Base-by-base conservation (phyloP, 2,329 filamentous ascomycete genomes). In the Graphilbum ipis-grandicollis region DNA sequence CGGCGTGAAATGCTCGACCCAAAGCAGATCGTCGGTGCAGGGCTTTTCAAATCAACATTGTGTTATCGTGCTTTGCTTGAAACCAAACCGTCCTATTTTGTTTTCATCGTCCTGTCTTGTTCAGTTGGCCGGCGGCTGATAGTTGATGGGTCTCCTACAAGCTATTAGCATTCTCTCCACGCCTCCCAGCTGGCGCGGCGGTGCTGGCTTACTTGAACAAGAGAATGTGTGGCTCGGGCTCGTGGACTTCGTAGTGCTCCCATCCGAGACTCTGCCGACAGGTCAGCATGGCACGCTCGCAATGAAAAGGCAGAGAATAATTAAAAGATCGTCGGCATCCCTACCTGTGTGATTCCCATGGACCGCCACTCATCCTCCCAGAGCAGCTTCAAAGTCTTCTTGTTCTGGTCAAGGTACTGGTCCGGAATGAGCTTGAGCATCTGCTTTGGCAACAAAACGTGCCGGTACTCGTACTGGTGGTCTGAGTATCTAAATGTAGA, bases 281-380 rank as follows among this genome's bases (percentile, higher is more conserved):
- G n/a, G 35, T 31, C 25, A 30, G 29, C n/a, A 18, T 23, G 12
- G 14, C 17, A 9, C 10, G 14, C 23, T 29, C 28, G 14, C 28
- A n/a, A 29, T 9, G 9, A 25, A 14, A 13, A 26, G 19, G 9
- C 5, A 23, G 22, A 19, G n/a, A 19, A 29, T 10, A 10, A 9
- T 6, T 7, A 29, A n/a, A 29, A 29, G 19, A 25, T n/a, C n/a
- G n/a, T n/a, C n/a, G 12, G 14, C 32, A 4, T 19, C 44, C 66
- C 34, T 62, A 93, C 85, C 76, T 93, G 88, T 46, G 90, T 98
- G 55, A 98, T 98, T 35, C 90, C 90, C 52, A 98, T 69, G 26
- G 80, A 85, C 59, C 90, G 77, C 90, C 90, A 98, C 62, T 98
- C 90, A 47, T 96, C 88, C 58, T 98, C 90, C 86, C 88, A 94